phyloP scores from a whole-genome alignment of 805 yeast species.

The Pichia thaimueangensis region DNA sequence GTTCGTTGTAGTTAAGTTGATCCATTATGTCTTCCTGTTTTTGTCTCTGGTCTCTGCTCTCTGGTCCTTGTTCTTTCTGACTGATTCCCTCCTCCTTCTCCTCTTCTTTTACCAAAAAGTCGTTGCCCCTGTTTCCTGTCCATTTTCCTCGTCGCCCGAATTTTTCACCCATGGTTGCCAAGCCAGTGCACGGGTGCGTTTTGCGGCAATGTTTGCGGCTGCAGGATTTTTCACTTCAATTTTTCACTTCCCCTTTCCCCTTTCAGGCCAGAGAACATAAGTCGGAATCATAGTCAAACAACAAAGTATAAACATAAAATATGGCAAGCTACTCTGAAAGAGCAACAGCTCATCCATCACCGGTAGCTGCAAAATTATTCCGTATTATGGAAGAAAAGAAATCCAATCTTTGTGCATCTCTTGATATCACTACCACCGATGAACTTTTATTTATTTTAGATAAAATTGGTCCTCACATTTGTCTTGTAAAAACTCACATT shows the following conservation, averaged over 20 bases:
- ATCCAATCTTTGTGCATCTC: conserved; percentile 89
- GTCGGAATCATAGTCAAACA: not conserved
- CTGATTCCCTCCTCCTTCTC: not conserved
- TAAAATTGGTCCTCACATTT: conserved; percentile 81
- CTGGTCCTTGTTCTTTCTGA: not conserved
- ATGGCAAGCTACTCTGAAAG: conserved; percentile 62
- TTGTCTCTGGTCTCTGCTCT: not conserved
- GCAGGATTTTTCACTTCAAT: too few relatives aligned
- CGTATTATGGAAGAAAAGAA: conserved; percentile 70
- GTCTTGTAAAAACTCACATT: conserved; percentile 89
- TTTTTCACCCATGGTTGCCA: not conserved
- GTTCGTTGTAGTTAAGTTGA: conserved; percentile 90
- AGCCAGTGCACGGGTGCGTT: not conserved
- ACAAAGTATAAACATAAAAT: too few relatives aligned
- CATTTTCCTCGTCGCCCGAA: not conserved
- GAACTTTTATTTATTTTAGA: conserved; percentile 74
- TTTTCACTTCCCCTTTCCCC: too few relatives aligned
- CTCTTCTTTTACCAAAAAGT: not conserved
- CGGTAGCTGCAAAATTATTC: conserved; percentile 72
- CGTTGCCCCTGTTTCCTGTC: not conserved
- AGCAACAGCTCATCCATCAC: conserved; percentile 64
- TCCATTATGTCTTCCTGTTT: conserved; percentile 54
- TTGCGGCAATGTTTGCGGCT: too few relatives aligned
- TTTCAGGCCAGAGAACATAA: too few relatives aligned
- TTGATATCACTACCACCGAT: conserved; percentile 76